Evolutionary conservation across 2,329 filamentous ascomycete genomes (phyloP).

Genomic region (Ceratocystis variospora): DNA sequence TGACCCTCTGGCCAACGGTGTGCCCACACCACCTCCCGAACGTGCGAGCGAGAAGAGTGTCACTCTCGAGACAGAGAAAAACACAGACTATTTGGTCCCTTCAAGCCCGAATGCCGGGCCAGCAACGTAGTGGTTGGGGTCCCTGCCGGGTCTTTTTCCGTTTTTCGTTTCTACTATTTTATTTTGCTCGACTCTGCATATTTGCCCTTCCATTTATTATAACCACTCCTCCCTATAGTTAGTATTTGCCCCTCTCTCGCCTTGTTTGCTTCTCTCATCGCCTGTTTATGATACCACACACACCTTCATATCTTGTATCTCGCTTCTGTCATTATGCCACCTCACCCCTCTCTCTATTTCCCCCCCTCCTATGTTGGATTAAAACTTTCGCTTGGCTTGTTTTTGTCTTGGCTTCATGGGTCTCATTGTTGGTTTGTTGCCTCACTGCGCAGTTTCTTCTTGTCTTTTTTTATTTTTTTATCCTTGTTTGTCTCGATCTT

Average conservation of each 20-base stretch:
- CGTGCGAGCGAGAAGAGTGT: conserved; percentile 16
- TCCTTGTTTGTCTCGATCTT: neutral
- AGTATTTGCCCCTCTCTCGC: neutral
- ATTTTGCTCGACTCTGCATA: conserved; percentile 5
- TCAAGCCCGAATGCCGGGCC: too few species aligned
- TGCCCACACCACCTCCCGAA: conserved; percentile 18
- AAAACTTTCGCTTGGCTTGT: neutral
- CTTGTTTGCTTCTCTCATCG: neutral
- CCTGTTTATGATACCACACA: conserved; percentile 2
- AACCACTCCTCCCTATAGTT: neutral
- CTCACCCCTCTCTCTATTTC: neutral
- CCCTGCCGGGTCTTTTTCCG: neutral
- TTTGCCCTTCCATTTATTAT: neutral
- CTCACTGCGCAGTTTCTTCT: neutral
- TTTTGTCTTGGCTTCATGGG: neutral
- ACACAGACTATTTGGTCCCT: neutral
- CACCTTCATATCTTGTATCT: neutral
- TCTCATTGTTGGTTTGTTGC: neutral
- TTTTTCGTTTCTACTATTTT: conserved; percentile 7
- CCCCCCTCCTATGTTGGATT: neutral
- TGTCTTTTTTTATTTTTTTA: neutral
- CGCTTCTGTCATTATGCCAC: neutral
- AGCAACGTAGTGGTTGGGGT: too few species aligned
- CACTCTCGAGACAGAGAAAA: neutral
- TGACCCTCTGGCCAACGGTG: conserved; percentile 13